phyloP scores from a whole-genome alignment of 495 filamentous ascomycete genomes.

The Friedmanniomyces simplex region DNA sequence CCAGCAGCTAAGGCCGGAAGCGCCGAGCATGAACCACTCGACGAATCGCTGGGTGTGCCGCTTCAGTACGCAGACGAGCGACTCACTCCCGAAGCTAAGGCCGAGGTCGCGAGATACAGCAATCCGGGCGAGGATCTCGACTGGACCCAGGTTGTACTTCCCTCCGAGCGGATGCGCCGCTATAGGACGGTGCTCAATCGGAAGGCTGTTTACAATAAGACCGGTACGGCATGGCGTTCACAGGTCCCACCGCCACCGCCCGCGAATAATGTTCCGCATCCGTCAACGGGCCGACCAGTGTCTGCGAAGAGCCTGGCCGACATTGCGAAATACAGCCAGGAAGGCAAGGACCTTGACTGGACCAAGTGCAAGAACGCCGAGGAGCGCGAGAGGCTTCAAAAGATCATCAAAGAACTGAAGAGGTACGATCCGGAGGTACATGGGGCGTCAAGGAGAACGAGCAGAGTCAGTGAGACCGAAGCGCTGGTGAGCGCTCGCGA shows the following conservation, averaged over 20 bases:
- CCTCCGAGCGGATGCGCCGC: neutral
- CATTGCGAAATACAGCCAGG: neutral
- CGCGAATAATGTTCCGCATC: too few species aligned
- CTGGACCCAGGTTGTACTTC: neutral
- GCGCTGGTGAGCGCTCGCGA: too few species aligned
- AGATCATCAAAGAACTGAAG: neutral
- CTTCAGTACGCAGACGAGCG: too few species aligned
- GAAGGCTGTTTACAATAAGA: too few species aligned
- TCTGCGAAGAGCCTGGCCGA: neutral
- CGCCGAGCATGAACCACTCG: too few species aligned
- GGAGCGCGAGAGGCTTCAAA: neutral
- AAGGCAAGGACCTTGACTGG: conserved; percentile 2
- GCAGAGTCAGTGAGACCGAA: too few species aligned
- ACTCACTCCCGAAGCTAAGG: too few species aligned
- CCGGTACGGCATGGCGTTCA: too few species aligned
- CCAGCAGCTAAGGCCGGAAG: too few species aligned
- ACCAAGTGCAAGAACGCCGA: neutral
- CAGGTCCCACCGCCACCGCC: too few species aligned
- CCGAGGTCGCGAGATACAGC: neutral
- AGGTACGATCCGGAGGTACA: neutral
- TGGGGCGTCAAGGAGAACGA: neutral
- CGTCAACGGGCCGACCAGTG: neutral
- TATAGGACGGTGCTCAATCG: too few species aligned
- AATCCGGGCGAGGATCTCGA: neutral
- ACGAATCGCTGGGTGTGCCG: too few species aligned